Evolutionary conservation across 2,329 filamentous ascomycete species (phyloP).

Genomic region (Aspergillus fumigatiaffinis): DNA sequence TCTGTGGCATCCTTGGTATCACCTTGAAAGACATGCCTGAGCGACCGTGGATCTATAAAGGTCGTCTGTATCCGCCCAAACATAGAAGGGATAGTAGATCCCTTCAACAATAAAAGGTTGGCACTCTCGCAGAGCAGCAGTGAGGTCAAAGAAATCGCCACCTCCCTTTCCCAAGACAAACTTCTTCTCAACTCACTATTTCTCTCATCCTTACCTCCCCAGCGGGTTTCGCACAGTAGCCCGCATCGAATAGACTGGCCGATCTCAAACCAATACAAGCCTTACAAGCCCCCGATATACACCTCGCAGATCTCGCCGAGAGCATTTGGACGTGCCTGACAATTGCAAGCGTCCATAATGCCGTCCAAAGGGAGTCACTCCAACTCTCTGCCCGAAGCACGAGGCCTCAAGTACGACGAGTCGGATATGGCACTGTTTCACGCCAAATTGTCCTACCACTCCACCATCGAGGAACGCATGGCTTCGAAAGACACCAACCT

Average conservation of each 20-base stretch:
- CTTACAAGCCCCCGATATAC: neutral
- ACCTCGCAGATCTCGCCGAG: neutral
- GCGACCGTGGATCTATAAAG: neutral
- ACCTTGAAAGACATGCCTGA: slow-evolving; percentile 4
- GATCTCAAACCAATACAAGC: neutral
- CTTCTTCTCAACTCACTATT: neutral
- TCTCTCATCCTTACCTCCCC: neutral
- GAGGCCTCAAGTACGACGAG: slow-evolving; percentile 34
- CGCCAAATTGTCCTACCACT: slow-evolving; percentile 33
- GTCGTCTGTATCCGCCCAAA: neutral
- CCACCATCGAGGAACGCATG: slow-evolving; percentile 32
- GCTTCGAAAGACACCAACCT: slow-evolving; percentile 31
- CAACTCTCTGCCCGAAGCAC: slow-evolving; percentile 27
- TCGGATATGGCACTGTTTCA: slow-evolving; percentile 36
- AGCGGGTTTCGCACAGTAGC: neutral
- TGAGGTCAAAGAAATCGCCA: neutral
- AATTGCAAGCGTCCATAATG: slow-evolving; percentile 14
- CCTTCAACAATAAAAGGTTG: neutral
- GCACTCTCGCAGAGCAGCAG: neutral
- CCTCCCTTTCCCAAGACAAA: neutral
- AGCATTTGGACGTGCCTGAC: neutral
- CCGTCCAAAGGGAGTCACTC: slow-evolving; percentile 19
- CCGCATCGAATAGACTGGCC: neutral
- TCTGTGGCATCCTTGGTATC: slow-evolving; percentile 17
- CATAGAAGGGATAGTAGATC: neutral